Evolutionary conservation across 805 yeast genomes (phyloP), one percentile per base, ranked within the genome.

Genomic region (Sugiyamaella americana): DNA sequence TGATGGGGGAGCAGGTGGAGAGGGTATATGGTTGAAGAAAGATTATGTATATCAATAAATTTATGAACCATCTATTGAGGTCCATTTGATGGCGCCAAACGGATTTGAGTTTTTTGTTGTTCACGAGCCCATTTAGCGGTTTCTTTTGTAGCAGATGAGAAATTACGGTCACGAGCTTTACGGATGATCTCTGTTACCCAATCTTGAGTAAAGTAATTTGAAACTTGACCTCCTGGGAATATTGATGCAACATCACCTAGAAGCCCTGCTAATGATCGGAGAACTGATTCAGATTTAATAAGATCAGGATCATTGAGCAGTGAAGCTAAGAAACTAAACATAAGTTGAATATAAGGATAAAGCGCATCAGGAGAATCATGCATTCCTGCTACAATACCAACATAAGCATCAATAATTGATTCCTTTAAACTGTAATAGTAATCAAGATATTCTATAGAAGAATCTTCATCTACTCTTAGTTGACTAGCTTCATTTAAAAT

Each of bases 91-190:
- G n/a, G n/a, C n/a, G n/a, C n/a, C n/a, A n/a, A 29, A n/a, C n/a
- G 34, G 37, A 49, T 3, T 52, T 64, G 69, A 50, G 70, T 68
- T 65, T 76, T 78, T 62, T 78, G 86, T 67, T 82, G 95, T 59
- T 85, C 96, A 56, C 93, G 78, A 13, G 98, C 97, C 98, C 98
- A 93, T 68, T 89, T 79, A 5, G 97, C 97, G n/a, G 96, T 86
- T 59, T 84, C 93, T 62, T 78, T 80, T 10, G 97, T 87, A 46
- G 74, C 68, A 57, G 76, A 78, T 30, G 79, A 71, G 61, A 80
- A 85, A 26, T 71, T 57, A 51, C 75, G 72, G 45, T 77, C 60
- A 65, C 93, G 78, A 19, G 89, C 82, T 60, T 73, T 78, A 63
- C 79, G 82, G 61, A 93, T 82, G 61, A 86, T 77, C 21, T 79